Percentiles rank a stretch among this genome's conserved stretches.
Conservation (phyloP, 108 stramenopile genomes). For the Phaeodactylum tricornutum region DNA sequence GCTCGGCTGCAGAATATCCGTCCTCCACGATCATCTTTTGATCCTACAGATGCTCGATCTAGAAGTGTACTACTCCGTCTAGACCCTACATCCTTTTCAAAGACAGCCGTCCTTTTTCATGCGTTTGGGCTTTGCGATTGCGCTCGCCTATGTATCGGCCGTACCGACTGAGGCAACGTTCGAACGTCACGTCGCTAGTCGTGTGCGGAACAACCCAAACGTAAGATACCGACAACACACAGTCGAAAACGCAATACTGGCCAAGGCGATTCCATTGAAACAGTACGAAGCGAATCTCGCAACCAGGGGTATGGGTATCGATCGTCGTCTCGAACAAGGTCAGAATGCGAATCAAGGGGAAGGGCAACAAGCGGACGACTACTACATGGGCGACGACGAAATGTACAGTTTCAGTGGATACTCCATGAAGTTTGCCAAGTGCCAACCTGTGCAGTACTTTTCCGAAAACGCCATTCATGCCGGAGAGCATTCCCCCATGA, state of each 20-base stretch:
- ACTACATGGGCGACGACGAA: constrained; percentile 17
- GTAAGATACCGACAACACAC: no score
- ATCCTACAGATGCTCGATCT: no score
- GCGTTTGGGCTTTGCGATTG: no score
- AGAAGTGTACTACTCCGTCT: no score
- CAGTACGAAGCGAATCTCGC: constrained; percentile 24
- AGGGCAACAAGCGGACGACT: no score
- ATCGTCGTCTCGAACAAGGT: constrained; percentile 5
- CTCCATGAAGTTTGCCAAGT: constrained; percentile 43
- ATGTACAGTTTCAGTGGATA: constrained; percentile 33
- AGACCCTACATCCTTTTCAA: no score
- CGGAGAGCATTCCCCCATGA: constrained; percentile 49
- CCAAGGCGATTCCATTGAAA: constrained; percentile 24
- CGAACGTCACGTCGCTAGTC: no score
- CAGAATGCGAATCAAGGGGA: constrained; percentile 1
- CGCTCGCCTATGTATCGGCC: no score
- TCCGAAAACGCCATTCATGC: constrained; percentile 35
- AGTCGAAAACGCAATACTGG: constrained; percentile 17
- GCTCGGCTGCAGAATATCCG: no score
- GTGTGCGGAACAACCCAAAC: background rate
- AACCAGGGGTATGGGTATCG: constrained; percentile 4
- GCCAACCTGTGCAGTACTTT: constrained; percentile 54
- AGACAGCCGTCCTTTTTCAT: no score
- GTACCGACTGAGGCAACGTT: no score
- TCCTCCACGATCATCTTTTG: no score